These are phyloP conservation scores for Cercospora berteroae DNA, from an alignment of 2,329 filamentous ascomycete genomes.

Conservation along the genomic window DNA sequence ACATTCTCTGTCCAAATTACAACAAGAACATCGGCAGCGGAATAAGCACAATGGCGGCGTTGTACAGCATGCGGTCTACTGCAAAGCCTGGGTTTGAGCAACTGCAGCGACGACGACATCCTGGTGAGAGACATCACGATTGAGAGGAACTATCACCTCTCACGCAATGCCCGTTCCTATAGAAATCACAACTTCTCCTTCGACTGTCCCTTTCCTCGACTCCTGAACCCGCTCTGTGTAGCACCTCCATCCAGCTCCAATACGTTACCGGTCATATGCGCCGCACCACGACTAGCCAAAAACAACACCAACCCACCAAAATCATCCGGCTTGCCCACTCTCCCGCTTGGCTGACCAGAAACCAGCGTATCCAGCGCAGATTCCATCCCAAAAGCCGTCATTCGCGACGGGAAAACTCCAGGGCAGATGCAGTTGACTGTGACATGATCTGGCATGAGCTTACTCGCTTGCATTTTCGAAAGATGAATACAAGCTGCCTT, in stretches of 20 bases:
- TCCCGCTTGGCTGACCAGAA: conserved; percentile 46
- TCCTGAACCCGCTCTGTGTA: conserved; percentile 44
- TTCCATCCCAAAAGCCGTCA: conserved; percentile 52
- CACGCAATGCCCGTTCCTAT: background rate
- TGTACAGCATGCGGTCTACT: background rate
- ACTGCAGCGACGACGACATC: background rate
- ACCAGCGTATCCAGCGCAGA: conserved; percentile 51
- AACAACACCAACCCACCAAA: conserved; percentile 50
- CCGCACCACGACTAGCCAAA: conserved; percentile 42
- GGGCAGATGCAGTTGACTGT: conserved; percentile 58
- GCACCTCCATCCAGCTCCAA: conserved; percentile 51
- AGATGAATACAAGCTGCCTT: conserved; percentile 56
- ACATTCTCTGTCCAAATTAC: background rate
- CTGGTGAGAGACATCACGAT: background rate
- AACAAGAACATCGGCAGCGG: background rate
- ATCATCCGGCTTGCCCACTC: conserved; percentile 50
- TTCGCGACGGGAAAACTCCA: conserved; percentile 54
- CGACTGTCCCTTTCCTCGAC: conserved; percentile 32
- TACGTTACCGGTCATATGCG: conserved; percentile 50
- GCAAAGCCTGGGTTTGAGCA: background rate
- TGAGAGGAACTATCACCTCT: background rate
- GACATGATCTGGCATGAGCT: conserved; percentile 53
- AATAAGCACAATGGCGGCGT: background rate
- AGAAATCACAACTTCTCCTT: conserved; percentile 25
- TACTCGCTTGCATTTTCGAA: conserved; percentile 54